Conservation (phyloP, 768 basidiomycete species). For the Psilocybe cubensis region DNA sequence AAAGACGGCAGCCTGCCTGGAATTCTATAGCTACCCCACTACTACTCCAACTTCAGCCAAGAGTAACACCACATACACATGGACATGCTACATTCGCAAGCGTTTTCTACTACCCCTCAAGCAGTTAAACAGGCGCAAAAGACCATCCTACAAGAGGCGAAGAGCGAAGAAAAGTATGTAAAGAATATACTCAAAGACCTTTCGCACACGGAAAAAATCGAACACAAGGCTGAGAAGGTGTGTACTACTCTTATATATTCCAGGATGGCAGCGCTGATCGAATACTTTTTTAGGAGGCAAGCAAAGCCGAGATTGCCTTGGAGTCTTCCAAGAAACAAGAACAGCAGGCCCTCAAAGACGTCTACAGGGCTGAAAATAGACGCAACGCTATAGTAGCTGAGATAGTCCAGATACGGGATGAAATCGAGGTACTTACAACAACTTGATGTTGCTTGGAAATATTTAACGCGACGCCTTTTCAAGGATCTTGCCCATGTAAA, state of each 20-base stretch:
- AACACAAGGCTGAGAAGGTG: constrained; percentile 56
- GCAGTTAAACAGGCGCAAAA: constrained; percentile 41
- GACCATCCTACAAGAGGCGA: constrained; percentile 49
- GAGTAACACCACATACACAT: neutral
- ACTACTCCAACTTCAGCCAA: neutral
- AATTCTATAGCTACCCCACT: neutral
- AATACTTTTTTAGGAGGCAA: neutral
- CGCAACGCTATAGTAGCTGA: constrained; percentile 51
- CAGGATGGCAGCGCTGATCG: neutral
- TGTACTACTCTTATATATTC: neutral
- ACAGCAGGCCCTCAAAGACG: constrained; percentile 45
- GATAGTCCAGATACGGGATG: constrained; percentile 42
- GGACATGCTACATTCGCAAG: neutral
- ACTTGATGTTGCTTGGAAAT: too few relatives aligned
- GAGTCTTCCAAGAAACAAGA: constrained; percentile 53
- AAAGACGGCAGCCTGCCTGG: neutral
- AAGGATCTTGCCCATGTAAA: too few relatives aligned
- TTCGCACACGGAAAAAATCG: constrained; percentile 51
- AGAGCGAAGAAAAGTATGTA: constrained; percentile 50
- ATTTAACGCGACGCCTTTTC: neutral
- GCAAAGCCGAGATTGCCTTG: constrained; percentile 8
- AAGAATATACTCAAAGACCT: constrained; percentile 57
- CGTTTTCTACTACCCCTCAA: constrained; percentile 26
- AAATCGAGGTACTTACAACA: constrained; percentile 9
- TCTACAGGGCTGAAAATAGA: constrained; percentile 53